phyloP scores from a whole-genome alignment of 768 basidiomycete species.

The Mycena chlorophos region DNA sequence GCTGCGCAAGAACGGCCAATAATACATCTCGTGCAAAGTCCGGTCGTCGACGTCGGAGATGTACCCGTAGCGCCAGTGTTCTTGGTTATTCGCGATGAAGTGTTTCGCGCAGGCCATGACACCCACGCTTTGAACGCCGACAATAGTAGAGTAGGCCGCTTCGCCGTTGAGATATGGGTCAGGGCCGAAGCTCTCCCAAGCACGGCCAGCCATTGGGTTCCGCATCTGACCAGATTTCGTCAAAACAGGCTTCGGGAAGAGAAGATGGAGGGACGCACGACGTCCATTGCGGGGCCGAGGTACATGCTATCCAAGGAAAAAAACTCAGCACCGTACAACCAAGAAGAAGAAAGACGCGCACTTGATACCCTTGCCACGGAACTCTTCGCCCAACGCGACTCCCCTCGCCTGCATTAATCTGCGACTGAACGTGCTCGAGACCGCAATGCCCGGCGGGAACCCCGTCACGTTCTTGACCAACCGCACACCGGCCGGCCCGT shows the following conservation, averaged over 20 bases:
- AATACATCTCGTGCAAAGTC: conserved; percentile 53
- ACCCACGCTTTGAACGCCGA: conserved; percentile 57
- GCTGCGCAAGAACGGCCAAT: conserved; percentile 48
- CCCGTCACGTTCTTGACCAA: conserved; percentile 45
- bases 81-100: conserved; percentile 48
- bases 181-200: conserved; percentile 53
- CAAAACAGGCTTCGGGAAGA: not conserved
- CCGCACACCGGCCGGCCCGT: conserved; percentile 49
- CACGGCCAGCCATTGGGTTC: conserved; percentile 51
- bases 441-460: conserved; percentile 58
- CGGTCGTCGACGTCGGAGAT: conserved; percentile 55
- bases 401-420: conserved; percentile 64
- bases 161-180: conserved; percentile 67
- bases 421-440: conserved; percentile 52
- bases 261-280: conserved; percentile 35
- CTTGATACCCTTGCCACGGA: conserved; percentile 64
- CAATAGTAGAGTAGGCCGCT: conserved; percentile 57
- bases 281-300: conserved; percentile 55
- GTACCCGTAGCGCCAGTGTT: conserved; percentile 50
- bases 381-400: conserved; percentile 63
- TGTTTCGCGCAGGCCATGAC: conserved; percentile 61
- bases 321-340: not conserved
- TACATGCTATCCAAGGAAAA: conserved; percentile 43
- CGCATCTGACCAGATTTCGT: conserved; percentile 39
- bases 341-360: conserved; percentile 17